Percentiles rank a stretch among this genome's conserved stretches.
phyloP scores from a whole-genome alignment of 2,329 filamentous ascomycete genomes.

The Ophiostoma himal-ulmi region DNA sequence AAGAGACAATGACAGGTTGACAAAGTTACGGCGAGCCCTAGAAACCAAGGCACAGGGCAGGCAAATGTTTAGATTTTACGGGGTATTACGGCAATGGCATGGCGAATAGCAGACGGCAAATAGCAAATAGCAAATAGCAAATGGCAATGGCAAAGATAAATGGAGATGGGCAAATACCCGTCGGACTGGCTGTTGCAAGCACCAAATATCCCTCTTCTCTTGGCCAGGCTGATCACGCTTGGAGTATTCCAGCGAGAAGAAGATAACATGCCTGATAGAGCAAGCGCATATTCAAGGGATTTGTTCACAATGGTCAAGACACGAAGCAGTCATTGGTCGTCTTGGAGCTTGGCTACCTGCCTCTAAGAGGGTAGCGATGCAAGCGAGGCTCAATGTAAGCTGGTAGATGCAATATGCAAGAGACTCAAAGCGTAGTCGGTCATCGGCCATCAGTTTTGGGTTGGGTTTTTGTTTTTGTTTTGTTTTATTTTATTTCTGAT shows the following conservation, averaged over 20 bases:
- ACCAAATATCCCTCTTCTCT: background rate
- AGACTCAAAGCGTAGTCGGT: background rate
- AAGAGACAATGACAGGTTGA: background rate
- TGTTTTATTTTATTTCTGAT: background rate
- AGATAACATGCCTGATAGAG: no score
- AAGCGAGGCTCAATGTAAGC: background rate
- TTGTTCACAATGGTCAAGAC: no score
- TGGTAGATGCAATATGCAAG: background rate
- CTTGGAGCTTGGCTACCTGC: background rate
- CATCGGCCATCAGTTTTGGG: no score
- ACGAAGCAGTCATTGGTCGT: no score
- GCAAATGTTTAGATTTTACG: background rate
- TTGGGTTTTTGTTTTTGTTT: background rate
- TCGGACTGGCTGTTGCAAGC: no score
- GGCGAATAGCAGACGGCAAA: background rate
- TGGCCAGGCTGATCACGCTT: background rate
- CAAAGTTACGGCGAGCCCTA: background rate
- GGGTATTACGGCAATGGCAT: background rate
- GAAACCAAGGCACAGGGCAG: constrained; percentile 9
- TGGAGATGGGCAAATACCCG: background rate
- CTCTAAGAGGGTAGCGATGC: background rate
- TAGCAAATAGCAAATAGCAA: background rate
- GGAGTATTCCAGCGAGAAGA: no score
- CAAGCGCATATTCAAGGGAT: no score
- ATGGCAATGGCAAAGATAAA: no score